Evolutionary conservation across 495 filamentous ascomycete genomes (phyloP), one percentile per base, ranked within the genome.

Genomic region (Pyrenopolyporus hunteri): DNA sequence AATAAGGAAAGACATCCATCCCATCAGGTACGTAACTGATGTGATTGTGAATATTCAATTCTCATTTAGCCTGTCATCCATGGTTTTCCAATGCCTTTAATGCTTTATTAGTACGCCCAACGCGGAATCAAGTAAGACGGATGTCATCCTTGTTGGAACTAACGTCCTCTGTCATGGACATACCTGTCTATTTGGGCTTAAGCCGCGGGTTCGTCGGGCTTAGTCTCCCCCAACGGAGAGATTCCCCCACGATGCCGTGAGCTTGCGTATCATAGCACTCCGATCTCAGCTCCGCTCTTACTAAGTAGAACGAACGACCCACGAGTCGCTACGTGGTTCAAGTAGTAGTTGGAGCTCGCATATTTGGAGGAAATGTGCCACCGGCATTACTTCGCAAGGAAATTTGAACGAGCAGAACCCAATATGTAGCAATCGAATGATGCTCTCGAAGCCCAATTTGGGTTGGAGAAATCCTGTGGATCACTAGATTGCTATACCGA

Each of bases 401-500:
- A 48, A 43, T 35, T 37, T 31, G 40, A 61, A 16, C 28, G 33
- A 44, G 4, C 13, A 45, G 39, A 53, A 57, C 42, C 54, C 35
- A 52, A 61, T 49, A 37, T 48, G 52, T 57, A 46, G 63, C 57
- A 60, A 57, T 57, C 51, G 47, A 52, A 66, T 22, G 39, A 61
- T 61, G 47, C 26, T 35, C 36, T 49, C 37, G 19, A 40, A 43
- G 23, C 31, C 35, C 39, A 39, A 35, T 57, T 23, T 32, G 31
- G 22, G 25, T 48, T 56, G 45, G 39, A 51, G 51, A 47, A 53
- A 52, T 33, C 33, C 22, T 29, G 63, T 60, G 63, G 56, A 61
- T 61, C 57, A 37, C 57, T 59, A 51, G 50, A 66, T 57, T 61
- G 52, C 4, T 53, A 57, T 66, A 49, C 51, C 57, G 40, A 35